A percentile compares a stretch with the other conserved stretches of the same genome.
These are phyloP conservation scores for Pseudocercospora fijiensis DNA, from an alignment of 2,329 filamentous ascomycete genomes.

Conservation along the genomic window DNA sequence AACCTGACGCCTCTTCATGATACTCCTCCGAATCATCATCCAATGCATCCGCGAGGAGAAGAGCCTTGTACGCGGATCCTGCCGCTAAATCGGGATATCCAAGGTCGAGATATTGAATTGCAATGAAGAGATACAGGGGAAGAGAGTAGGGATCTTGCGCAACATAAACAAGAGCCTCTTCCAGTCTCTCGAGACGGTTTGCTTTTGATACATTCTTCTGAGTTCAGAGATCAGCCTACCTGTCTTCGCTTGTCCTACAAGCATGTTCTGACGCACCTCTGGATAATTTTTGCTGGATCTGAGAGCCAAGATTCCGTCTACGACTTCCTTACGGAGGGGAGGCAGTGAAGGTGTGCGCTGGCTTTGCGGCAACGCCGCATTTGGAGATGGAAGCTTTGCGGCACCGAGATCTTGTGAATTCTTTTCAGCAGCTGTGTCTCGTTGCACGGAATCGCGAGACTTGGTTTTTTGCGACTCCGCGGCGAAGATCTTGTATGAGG, in stretches of 20 bases:
- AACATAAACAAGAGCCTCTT: constrained; percentile 16
- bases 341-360: neutral
- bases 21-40: constrained; percentile 79
- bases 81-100: constrained; percentile 87
- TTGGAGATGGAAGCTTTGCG: neutral
- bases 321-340: neutral
- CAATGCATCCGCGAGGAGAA: constrained; percentile 82
- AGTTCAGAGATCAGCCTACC: constrained; percentile 23
- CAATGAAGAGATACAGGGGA: constrained; percentile 54
- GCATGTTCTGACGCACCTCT: constrained; percentile 23
- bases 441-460: neutral
- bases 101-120: constrained; percentile 67
- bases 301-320: constrained; percentile 10
- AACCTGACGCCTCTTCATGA: constrained; percentile 64
- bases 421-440: neutral
- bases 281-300: constrained; percentile 21
- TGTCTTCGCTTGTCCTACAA: neutral
- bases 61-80: constrained; percentile 84
- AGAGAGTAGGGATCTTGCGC: constrained; percentile 25
- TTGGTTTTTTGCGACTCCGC: constrained; percentile 13
- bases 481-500: constrained; percentile 31
- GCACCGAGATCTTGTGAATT: neutral
- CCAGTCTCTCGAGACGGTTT: constrained; percentile 17
- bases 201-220: constrained; percentile 13
- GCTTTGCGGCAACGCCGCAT: neutral